These are phyloP conservation scores for Zelopaecilomyces penicillatus DNA, from an alignment of 2,329 filamentous ascomycete species.

Conservation along the genomic window DNA sequence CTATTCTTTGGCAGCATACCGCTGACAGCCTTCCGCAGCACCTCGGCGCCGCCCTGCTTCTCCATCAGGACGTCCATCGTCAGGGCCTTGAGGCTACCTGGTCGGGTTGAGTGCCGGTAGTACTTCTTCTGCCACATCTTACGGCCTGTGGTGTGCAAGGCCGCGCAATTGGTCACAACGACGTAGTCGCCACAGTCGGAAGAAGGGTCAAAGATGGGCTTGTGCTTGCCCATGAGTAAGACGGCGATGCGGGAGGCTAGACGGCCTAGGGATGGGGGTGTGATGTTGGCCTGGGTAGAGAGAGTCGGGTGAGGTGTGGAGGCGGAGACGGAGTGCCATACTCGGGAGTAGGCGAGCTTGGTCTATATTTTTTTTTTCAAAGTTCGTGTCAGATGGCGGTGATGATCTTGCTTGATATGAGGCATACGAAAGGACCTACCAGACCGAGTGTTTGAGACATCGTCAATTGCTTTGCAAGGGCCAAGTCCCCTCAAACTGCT, in stretches of 20 bases:
- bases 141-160: constrained; percentile 80
- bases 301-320: constrained; percentile 55
- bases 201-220: constrained; percentile 93
- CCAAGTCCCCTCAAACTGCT: background rate
- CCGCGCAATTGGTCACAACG: constrained; percentile 81
- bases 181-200: constrained; percentile 99
- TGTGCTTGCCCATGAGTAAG: constrained; percentile 96
- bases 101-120: constrained; percentile 87
- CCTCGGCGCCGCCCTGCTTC: constrained; percentile 88
- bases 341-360: constrained; percentile 87
- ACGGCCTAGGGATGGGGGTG: constrained; percentile 76
- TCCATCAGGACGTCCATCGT: constrained; percentile 93
- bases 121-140: constrained; percentile 94
- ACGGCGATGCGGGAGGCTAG: constrained; percentile 81
- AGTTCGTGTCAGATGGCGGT: background rate
- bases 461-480: background rate
- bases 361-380: constrained; percentile 51
- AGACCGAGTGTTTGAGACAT: constrained; percentile 9
- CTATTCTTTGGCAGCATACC: constrained; percentile 98
- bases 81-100: constrained; percentile 76
- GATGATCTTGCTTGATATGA: too few species aligned
- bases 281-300: constrained; percentile 47
- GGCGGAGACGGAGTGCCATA: constrained; percentile 83
- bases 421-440: constrained; percentile 1
- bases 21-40: constrained; percentile 82